phyloP scores from a whole-genome alignment of 257 asterid species.

The Solanum etuberosum region DNA sequence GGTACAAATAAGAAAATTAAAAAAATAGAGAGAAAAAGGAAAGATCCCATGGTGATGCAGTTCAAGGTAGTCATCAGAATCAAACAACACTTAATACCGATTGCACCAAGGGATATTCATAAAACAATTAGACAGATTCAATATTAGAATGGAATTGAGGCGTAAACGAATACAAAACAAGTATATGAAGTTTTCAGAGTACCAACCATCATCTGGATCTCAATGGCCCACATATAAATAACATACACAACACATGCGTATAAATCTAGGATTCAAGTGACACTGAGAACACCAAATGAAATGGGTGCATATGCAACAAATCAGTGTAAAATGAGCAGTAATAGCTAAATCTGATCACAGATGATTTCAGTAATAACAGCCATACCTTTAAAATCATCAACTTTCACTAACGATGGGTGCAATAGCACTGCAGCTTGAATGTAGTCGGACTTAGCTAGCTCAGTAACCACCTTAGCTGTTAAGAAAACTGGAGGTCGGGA shows the following conservation, averaged over 20 bases:
- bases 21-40: neutral
- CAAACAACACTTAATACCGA: neutral
- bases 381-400: slow-evolving; percentile 46
- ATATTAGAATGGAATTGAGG: neutral
- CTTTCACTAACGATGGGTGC: slow-evolving; percentile 44
- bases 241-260: neutral
- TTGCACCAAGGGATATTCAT: neutral
- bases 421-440: slow-evolving; percentile 50
- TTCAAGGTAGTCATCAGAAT: neutral
- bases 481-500: neutral
- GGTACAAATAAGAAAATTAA: neutral
- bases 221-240: neutral
- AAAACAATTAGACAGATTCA: neutral
- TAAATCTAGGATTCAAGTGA: neutral
- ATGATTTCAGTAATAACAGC: neutral
- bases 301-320: neutral
- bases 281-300: neutral
- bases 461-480: slow-evolving; percentile 52
- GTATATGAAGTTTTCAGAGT: neutral
- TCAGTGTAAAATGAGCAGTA: neutral
- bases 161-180: neutral
- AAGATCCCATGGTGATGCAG: neutral
- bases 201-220: neutral
- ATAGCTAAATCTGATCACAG: neutral
- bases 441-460: slow-evolving; percentile 24